Base-by-base conservation (phyloP, 208 protist species). In the Acanthamoeba castellanii region DNA sequence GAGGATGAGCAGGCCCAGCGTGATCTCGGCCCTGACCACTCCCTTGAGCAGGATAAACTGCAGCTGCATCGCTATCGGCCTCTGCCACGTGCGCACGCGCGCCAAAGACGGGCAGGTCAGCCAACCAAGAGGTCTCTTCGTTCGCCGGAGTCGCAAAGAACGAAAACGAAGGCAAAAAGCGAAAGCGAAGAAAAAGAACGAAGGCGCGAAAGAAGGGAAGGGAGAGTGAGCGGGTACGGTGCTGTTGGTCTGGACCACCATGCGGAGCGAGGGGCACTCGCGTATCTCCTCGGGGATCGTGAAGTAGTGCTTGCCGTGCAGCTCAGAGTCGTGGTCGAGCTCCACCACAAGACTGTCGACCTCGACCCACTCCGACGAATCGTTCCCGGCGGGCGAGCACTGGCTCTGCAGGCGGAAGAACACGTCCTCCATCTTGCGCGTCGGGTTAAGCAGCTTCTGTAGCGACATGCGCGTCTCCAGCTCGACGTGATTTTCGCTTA, bases 1-100 rank as follows among this genome's bases (percentile, higher is more conserved):
- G 6, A 97, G 90, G 30, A 97, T 90, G 45, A 97, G 16, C 4
- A 76, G 96, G n/a, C 96, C 96, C 66, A 97, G 59, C 14, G 95
- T 27, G 5, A 97, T 95, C 89, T 96, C 78, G 37, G 45, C 30
- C n/a, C 64, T 18, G 27, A 74, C 64, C 55, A 92, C 47, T 18
- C 30, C 37, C 42, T 92, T 27, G 42, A 92, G 55, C n/a, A 59
- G 87, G 30, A 89, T 42, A 22, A 89, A 89, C 27, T 66, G 30
- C 34, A 89, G 81, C 81, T 57, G 45, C 81, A 89, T 89, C n/a
- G 50, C 81, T 7, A 89, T 64, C 18, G 81, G 50, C 45, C 81
- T 57, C 81, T 89, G 70, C 2, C 66, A 34, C 66, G 30, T 8
- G 22, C 50, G 20, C 30, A 30, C n/a, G n/a, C n/a, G n/a, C n/a